phyloP scores from a whole-genome alignment of 2,329 filamentous ascomycete species.

The Aspergillus piperis region DNA sequence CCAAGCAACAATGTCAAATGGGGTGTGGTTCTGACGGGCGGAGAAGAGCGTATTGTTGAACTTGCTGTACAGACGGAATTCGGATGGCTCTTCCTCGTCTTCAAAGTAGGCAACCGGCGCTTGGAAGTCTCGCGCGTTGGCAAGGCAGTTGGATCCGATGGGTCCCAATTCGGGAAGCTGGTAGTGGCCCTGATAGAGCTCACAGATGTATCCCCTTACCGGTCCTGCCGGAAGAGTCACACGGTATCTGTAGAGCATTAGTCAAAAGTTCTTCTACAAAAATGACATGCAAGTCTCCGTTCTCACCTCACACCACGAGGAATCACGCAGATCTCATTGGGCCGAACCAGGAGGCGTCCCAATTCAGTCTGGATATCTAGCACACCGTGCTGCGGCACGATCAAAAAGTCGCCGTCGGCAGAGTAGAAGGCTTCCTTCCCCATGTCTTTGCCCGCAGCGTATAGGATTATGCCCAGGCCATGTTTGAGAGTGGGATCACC shows the following conservation, averaged over 20 bases:
- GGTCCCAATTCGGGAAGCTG: slow-evolving; percentile 70
- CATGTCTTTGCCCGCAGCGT: slow-evolving; percentile 79
- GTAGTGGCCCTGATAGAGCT: slow-evolving; percentile 73
- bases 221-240: slow-evolving; percentile 65
- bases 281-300: neutral
- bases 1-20: slow-evolving; percentile 79
- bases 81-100: slow-evolving; percentile 54
- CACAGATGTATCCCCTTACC: slow-evolving; percentile 72
- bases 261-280: neutral
- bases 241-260: slow-evolving; percentile 55
- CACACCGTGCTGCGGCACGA: slow-evolving; percentile 72
- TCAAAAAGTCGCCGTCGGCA: slow-evolving; percentile 75
- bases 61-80: slow-evolving; percentile 62
- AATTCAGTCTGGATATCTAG: slow-evolving; percentile 78
- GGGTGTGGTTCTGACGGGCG: slow-evolving; percentile 67
- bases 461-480: slow-evolving; percentile 78
- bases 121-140: slow-evolving; percentile 75
- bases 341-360: slow-evolving; percentile 71
- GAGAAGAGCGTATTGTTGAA: slow-evolving; percentile 68
- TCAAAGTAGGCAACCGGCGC: slow-evolving; percentile 69
- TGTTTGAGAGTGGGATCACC: slow-evolving; percentile 78
- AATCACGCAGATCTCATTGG: slow-evolving; percentile 76
- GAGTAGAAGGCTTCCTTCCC: slow-evolving; percentile 78
- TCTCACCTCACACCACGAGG: slow-evolving; percentile 66
- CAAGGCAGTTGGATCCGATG: slow-evolving; percentile 73